Base-by-base conservation (phyloP, 257 asterid genomes). In the Solanum dulcamara region DNA sequence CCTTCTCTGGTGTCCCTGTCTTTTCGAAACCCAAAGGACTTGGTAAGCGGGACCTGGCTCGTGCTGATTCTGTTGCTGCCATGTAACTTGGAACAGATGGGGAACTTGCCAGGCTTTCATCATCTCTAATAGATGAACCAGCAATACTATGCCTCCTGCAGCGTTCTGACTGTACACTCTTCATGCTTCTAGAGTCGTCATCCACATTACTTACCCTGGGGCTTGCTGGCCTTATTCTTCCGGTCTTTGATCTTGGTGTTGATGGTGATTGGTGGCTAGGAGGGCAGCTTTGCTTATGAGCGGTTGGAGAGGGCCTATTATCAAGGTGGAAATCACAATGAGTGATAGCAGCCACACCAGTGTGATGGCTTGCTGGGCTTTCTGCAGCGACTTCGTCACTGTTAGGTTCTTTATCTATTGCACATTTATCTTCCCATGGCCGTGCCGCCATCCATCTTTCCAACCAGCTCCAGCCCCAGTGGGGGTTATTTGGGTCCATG, bases 401-500 rank as follows among this genome's bases (percentile, higher is more conserved):
- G 81, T 81, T 90, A 20, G 20, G 85, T 53, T 93, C 98, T 90
- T 91, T 93, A 33, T 88, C 92, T 20, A 80, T 77, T 80, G 89
- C 84, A 82, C 74, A 87, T 37, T 91, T 90, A 18, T 84, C 89
- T 83, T 95, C 97, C 92, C 92, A 91, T 68, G 97, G 97, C 14
- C 96, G 90, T 35, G 95, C 84, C 33, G 98, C 95, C 97, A 94
- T 93, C 98, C 98, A 94, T 48, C 93, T 88, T 86, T 94, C 98
- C 77, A 94, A 82, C 98, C 97, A 95, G 84, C 93, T 94, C 98
- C 98, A 95, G 10, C 98, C 99, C 98, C 97, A 91, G 18, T 89
- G 89, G 37, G 98, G 98, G 88, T 93, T 92, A 55, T 86, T 89
- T 32, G 93, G 90, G 81, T 95, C 95, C 94, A 92, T 89, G 85